Evolutionary conservation across 2,329 filamentous ascomycete genomes (phyloP).

Genomic region (Coniella vitis): DNA sequence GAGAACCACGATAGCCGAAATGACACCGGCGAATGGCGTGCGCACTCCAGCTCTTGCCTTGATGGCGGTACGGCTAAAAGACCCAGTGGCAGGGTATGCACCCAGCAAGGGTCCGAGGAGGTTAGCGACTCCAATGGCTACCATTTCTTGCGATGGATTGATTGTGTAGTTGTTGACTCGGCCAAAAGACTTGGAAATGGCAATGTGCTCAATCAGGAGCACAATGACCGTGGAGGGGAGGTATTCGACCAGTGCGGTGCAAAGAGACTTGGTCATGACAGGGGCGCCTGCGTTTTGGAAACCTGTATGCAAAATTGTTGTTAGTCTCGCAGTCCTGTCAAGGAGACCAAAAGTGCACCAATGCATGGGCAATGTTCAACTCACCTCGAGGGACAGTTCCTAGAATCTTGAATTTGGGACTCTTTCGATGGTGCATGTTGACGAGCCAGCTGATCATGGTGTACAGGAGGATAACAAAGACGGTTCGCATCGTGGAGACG

Average conservation of each 20-base stretch:
- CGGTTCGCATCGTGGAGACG: conserved; percentile 80
- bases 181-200: conserved; percentile 94
- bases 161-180: conserved; percentile 95
- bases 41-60: conserved; percentile 94
- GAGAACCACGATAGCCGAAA: conserved; percentile 79
- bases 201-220: conserved; percentile 93
- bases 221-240: conserved; percentile 86
- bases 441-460: conserved; percentile 83
- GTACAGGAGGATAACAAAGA: conserved; percentile 86
- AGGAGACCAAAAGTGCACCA: too few relatives aligned
- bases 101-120: conserved; percentile 87
- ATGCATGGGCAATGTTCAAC: conserved; percentile 10
- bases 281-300: conserved; percentile 77
- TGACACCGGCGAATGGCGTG: conserved; percentile 82
- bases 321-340: not conserved
- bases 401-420: conserved; percentile 68
- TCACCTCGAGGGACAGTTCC: conserved; percentile 68
- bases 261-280: conserved; percentile 55
- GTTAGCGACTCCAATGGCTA: conserved; percentile 88
- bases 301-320: conserved; percentile 35
- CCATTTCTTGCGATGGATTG: conserved; percentile 90
- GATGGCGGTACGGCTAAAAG: conserved; percentile 93
- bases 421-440: conserved; percentile 59
- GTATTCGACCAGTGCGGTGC: conserved; percentile 62
- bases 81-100: conserved; percentile 87